These are phyloP conservation scores for Trichothecium sympodiale DNA, from an alignment of 2,329 filamentous ascomycete species.

Conservation along the genomic window DNA sequence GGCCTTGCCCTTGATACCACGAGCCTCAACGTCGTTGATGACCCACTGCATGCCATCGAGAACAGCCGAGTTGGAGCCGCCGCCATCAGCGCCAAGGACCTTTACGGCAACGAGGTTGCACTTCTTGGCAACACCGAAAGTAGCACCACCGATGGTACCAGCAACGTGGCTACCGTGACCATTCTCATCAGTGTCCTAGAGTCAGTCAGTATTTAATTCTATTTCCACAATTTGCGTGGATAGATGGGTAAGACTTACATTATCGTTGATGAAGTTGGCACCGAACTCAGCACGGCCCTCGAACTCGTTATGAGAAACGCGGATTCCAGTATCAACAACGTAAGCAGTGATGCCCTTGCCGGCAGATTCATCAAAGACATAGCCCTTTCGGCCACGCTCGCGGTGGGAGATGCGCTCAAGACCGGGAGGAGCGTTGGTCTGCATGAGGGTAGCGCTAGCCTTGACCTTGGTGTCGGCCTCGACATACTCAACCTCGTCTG, in stretches of 20 bases:
- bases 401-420: conserved; percentile 41
- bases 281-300: conserved; percentile 42
- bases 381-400: conserved; percentile 16
- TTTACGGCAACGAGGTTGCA: conserved; percentile 46
- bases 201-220: not conserved
- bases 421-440: conserved; percentile 42
- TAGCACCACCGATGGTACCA: conserved; percentile 48
- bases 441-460: conserved; percentile 30
- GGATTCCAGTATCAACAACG: conserved; percentile 56
- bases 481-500: conserved; percentile 38
- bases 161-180: conserved; percentile 56
- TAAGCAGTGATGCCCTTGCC: conserved; percentile 49
- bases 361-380: conserved; percentile 38
- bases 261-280: conserved; percentile 37
- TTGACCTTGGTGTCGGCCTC: conserved; percentile 42
- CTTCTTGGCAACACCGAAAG: conserved; percentile 52
- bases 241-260: conserved; percentile 20
- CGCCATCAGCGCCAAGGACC: conserved; percentile 38
- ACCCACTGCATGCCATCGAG: conserved; percentile 50
- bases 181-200: conserved; percentile 40
- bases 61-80: conserved; percentile 28
- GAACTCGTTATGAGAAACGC: conserved; percentile 42
- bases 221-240: not conserved
- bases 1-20: conserved; percentile 35
- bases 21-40: conserved; percentile 30